phyloP scores from a whole-genome alignment of 805 yeast species.

The Metschnikowia kunwiensis region DNA sequence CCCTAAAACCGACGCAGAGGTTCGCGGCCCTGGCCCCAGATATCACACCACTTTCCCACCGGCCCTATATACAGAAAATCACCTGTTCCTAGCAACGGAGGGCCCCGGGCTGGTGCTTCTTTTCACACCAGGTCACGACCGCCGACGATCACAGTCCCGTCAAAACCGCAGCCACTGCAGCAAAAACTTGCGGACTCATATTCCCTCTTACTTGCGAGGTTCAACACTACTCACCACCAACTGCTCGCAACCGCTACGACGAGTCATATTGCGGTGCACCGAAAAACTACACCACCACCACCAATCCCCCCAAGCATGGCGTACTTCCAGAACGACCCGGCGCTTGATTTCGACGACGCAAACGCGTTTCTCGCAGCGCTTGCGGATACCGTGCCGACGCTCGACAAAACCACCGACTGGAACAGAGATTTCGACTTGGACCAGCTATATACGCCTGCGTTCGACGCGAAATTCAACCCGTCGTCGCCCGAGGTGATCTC shows the following conservation, averaged over 20 bases:
- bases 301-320: constrained; percentile 2
- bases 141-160: no score
- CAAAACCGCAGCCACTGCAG: no score
- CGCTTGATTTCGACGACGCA: constrained; percentile 17
- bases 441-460: constrained; percentile 2
- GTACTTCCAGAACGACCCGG: constrained; percentile 5
- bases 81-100: no score
- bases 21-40: constrained; percentile 4
- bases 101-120: no score
- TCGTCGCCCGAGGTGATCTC: constrained; percentile 7
- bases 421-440: constrained; percentile 7
- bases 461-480: constrained; percentile 7
- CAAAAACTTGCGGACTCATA: no score
- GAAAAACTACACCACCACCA: no score
- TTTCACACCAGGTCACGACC: no score
- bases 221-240: no score
- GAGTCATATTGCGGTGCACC: no score
- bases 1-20: no score
- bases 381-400: constrained; percentile 13
- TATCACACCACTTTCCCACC: constrained; percentile 13
- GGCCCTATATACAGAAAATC: constrained; percentile 7
- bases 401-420: constrained; percentile 13
- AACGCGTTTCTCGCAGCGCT: constrained; percentile 15
- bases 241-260: no score
- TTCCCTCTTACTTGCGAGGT: no score